Percentiles rank a stretch among this genome's conserved stretches.
Conservation (phyloP, 179 eudicot genomes). For the Silene noctiflora region DNA sequence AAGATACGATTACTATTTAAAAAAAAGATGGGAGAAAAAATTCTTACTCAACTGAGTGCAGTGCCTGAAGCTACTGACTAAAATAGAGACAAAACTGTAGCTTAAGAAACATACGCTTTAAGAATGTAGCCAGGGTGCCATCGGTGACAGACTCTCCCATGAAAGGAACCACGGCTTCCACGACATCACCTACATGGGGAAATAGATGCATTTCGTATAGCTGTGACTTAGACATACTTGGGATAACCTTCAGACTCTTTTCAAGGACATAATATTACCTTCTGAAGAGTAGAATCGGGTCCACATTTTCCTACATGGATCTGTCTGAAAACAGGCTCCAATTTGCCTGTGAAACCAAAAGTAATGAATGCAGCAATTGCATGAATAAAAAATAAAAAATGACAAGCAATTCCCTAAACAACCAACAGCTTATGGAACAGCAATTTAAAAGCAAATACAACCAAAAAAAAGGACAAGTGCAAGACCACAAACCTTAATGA, state of each 20-base stretch:
- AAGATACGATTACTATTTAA: not conserved
- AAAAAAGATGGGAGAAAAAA: not conserved
- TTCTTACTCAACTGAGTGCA: not conserved
- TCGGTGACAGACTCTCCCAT: conserved; percentile 98
- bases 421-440: not conserved
- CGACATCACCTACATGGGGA: conserved; percentile 57
- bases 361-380: conserved; percentile 5
- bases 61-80: not conserved
- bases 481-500: conserved; percentile 38
- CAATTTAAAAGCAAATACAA: not conserved
- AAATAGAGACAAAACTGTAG: not conserved
- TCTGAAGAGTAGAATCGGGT: conserved; percentile 53
- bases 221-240: not conserved
- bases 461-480: not conserved
- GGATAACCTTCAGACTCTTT: not conserved
- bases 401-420: not conserved
- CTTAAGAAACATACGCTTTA: conserved; percentile 63
- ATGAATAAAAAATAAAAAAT: not conserved
- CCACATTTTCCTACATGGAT: conserved; percentile 24
- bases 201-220: not conserved
- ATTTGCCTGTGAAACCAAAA: conserved; percentile 29
- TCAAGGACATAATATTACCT: conserved; percentile 30
- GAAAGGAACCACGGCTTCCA: conserved; percentile 91
- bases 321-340: conserved; percentile 26
- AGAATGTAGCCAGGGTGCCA: conserved; percentile 84